A percentile compares a stretch with the other conserved stretches of the same genome.
Conservation (phyloP, 768 basidiomycete species). For the Amanita rimosa region DNA sequence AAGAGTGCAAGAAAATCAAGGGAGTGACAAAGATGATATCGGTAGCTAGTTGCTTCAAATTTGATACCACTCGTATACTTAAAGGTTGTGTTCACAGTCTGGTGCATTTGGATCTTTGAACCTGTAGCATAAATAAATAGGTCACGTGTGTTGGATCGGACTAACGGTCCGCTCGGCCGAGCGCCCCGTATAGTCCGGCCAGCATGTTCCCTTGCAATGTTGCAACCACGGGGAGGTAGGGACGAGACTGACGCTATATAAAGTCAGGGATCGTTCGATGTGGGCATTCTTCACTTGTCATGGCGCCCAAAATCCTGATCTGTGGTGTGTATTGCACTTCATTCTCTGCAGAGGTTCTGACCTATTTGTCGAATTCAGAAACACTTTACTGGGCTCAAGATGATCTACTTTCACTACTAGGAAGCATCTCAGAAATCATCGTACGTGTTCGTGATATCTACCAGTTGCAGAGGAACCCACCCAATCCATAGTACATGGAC, state of each 20-base stretch:
- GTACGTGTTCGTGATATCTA: constrained; percentile 35
- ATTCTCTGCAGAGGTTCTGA: not conserved
- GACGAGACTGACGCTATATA: no score
- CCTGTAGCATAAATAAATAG: not conserved
- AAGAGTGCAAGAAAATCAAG: constrained; percentile 58
- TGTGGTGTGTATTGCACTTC: constrained; percentile 20
- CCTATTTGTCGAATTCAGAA: constrained; percentile 24
- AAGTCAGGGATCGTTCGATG: no score
- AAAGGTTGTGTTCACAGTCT: not conserved
- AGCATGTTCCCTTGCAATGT: no score
- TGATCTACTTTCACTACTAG: constrained; percentile 55
- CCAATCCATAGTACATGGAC: constrained; percentile 28
- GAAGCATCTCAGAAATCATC: constrained; percentile 60
- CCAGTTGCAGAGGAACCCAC: not conserved
- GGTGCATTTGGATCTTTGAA: not conserved
- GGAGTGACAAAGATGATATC: constrained; percentile 29
- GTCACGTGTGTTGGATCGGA: not conserved
- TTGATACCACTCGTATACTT: not conserved
- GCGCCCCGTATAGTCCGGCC: not conserved
- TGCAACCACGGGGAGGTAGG: no score
- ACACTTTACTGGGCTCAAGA: constrained; percentile 74
- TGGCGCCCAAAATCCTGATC: constrained; percentile 25
- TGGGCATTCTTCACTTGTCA: constrained; percentile 3
- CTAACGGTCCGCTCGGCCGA: not conserved
- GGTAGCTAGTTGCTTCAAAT: constrained; percentile 20